Conservation (phyloP, 305 asterid species). For the Fraxinus platypoda region DNA sequence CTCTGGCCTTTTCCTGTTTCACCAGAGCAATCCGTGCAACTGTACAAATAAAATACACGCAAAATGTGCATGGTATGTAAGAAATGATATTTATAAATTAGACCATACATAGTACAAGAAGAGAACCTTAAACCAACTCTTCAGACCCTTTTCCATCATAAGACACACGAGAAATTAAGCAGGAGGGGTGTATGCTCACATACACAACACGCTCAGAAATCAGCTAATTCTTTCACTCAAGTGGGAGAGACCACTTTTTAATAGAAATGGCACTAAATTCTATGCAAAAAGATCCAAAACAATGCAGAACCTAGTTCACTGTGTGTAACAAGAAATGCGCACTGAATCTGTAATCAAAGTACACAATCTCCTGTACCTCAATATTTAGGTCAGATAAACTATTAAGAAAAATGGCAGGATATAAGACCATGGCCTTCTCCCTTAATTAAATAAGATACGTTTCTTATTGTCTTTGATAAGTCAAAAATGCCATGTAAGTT, state of each 20-base stretch:
- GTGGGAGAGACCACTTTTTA: background rate
- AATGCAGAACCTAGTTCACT: background rate
- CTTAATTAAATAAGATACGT: background rate
- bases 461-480: background rate
- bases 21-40: slow-evolving; percentile 95
- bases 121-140: background rate
- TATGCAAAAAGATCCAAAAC: background rate
- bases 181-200: background rate
- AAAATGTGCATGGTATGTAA: background rate
- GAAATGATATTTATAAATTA: background rate
- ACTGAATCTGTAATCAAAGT: background rate
- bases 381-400: background rate
- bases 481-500: background rate
- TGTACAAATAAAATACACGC: slow-evolving; percentile 26
- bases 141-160: background rate
- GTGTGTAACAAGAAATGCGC: background rate
- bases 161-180: background rate
- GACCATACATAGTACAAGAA: background rate
- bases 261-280: background rate
- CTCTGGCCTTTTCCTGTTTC: slow-evolving; percentile 97
- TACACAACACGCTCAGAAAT: background rate
- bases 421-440: background rate
- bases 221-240: background rate
- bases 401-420: background rate
- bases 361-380: background rate